Evolutionary conservation across 306 rosid genomes (phyloP).

Genomic region (Cercis canadensis): DNA sequence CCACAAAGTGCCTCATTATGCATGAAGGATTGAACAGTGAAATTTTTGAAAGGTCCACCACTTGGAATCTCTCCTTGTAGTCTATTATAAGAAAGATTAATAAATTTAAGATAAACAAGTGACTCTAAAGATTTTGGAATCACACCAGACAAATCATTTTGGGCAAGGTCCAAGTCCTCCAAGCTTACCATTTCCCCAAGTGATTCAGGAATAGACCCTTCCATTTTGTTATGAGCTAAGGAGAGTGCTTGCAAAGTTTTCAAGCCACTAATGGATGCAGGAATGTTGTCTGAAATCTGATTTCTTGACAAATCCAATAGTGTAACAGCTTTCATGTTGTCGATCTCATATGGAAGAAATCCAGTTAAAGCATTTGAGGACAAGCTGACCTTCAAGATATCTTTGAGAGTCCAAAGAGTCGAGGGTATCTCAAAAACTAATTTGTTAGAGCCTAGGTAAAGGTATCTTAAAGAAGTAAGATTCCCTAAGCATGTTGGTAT

Average conservation of each 20-base stretch:
- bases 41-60: not conserved
- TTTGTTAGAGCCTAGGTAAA: not conserved
- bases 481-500: conserved; percentile 31
- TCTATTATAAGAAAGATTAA: too few relatives aligned
- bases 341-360: not conserved
- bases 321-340: conserved; percentile 6
- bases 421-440: too few relatives aligned
- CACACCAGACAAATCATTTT: not conserved
- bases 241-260: not conserved
- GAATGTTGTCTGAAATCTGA: conserved; percentile 21
- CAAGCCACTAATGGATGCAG: conserved; percentile 23
- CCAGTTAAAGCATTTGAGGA: too few relatives aligned
- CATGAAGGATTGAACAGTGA: too few relatives aligned
- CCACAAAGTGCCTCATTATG: conserved; percentile 8
- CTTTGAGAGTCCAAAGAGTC: too few relatives aligned
- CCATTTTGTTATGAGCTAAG: conserved; percentile 5
- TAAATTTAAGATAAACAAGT: too few relatives aligned
- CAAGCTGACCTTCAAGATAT: too few relatives aligned
- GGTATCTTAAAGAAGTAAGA: conserved; percentile 14
- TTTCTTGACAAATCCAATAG: conserved; percentile 33
- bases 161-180: not conserved
- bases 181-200: conserved; percentile 8
- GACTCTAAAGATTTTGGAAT: not conserved
- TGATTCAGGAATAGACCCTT: conserved; percentile 25
- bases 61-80: too few relatives aligned